phyloP scores from a whole-genome alignment of 139 green algal species.

The Picochlorum sp. region DNA sequence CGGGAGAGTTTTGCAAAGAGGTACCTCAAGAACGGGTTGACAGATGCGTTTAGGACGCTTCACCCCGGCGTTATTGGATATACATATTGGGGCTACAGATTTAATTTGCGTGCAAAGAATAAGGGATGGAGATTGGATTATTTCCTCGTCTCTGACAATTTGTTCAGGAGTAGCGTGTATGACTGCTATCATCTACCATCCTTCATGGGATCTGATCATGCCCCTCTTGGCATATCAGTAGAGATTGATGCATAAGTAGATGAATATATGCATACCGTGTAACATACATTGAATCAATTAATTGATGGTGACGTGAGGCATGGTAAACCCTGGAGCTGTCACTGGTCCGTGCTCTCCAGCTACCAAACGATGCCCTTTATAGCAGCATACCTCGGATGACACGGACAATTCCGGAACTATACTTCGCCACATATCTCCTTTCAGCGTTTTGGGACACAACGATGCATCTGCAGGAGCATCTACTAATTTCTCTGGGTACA shows the following conservation, averaged over 20 bases:
- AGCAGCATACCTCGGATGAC: slow-evolving; percentile 17
- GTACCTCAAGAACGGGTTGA: slow-evolving; percentile 37
- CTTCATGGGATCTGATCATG: slow-evolving; percentile 37
- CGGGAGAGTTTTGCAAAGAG: slow-evolving; percentile 44
- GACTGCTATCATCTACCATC: slow-evolving; percentile 55
- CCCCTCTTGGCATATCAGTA: slow-evolving; percentile 14
- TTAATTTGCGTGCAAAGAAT: slow-evolving; percentile 36
- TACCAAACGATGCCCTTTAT: slow-evolving; percentile 17
- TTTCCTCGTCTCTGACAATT: slow-evolving; percentile 43
- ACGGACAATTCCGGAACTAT: slow-evolving; percentile 27
- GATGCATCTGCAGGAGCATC: neutral
- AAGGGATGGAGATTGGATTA: slow-evolving; percentile 73
- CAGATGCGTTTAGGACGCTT: slow-evolving; percentile 50
- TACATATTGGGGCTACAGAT: slow-evolving; percentile 60
- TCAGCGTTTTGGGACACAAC: slow-evolving; percentile 27
- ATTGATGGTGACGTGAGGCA: slow-evolving; percentile 11
- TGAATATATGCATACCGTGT: no score
- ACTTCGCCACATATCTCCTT: slow-evolving; percentile 29
- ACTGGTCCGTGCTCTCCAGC: slow-evolving; percentile 12
- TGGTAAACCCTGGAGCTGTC: slow-evolving; percentile 16
- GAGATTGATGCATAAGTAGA: neutral
- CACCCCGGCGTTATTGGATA: slow-evolving; percentile 44
- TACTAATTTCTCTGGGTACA: slow-evolving; percentile 7
- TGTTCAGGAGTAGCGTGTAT: slow-evolving; percentile 29
- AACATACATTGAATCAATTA: neutral